Evolutionary conservation across 352 stramenopile genomes (phyloP).

Genomic region (Globisporangium recalcitrans): DNA sequence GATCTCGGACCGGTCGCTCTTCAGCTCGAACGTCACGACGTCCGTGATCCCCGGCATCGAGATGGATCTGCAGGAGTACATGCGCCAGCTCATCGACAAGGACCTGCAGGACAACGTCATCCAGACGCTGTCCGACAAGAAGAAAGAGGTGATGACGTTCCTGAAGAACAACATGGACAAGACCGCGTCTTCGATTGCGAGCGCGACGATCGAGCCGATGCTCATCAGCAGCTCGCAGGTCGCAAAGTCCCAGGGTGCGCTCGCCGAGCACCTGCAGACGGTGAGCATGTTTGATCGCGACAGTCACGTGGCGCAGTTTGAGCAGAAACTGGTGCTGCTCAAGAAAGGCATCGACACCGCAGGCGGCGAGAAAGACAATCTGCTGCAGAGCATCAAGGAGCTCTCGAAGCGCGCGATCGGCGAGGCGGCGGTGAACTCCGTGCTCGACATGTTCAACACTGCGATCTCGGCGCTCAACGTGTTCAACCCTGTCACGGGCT

Average conservation of each 20-base stretch:
- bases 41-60: conserved; percentile 3
- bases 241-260: not conserved
- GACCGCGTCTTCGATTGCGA: not conserved
- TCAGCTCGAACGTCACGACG: conserved; percentile 2
- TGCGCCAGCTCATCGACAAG: conserved; percentile 1
- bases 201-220: conserved; percentile 1
- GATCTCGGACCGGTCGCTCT: not conserved
- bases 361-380: not conserved
- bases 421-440: not conserved
- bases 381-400: not conserved
- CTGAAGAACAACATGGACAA: conserved; percentile 6
- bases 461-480: conserved; percentile 6
- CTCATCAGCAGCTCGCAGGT: not conserved
- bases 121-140: not conserved
- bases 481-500: conserved; percentile 6
- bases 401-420: conserved; percentile 2
- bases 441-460: conserved; percentile 2
- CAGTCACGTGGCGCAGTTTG: not conserved
- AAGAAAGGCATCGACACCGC: not conserved
- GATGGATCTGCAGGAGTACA: conserved; percentile 3
- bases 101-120: not conserved
- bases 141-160: not conserved
- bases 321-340: conserved; percentile 2
- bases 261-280: not conserved
- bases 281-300: conserved; percentile 3